Base-by-base conservation (phyloP, 2,329 filamentous ascomycete species). In the Fusarium duplospermum region DNA sequence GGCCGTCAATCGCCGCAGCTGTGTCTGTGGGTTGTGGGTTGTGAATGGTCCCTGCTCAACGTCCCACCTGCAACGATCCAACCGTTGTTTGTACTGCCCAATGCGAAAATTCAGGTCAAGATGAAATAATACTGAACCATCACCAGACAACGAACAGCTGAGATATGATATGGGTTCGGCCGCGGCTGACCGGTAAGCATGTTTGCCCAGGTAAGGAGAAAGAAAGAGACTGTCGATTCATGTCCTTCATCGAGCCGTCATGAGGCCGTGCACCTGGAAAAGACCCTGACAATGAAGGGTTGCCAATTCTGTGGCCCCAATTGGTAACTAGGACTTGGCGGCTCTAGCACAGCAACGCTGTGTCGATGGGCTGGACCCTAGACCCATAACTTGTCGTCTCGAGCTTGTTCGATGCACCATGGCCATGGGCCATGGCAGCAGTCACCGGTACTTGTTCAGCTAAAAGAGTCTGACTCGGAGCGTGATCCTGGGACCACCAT, bases 1-100 rank as follows among this genome's bases (percentile, higher is more conserved):
- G 40, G 45, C 64, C 58, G 58, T 66, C 71, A 64, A 74, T 74
- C 64, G 50, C 59, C 62, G 64, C 71, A 58, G 68, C 64, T 72
- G 54, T 36, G 42, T 54, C 47, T 54, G 47, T 54, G 47, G 29
- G 47, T 54, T 54, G 47, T n/a, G 47, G 47, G 47, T 31, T 54
- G 47, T 54, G 47, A 54, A 59, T 74, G 71, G 68, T 56, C 72
- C 68, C 38, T 73, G 63, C 66, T 64, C 67, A 68, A 42, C 68
- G 29, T 64, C 50, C 59, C 59, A 63, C 57, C 61, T 36, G 35
- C 38, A 60, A 71, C 56, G 24, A 50, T 52, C 50, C 27, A 68
- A 54, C 24, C 58, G 58, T 57, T 33, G 36, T 40, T 52, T 52
- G 62, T 59, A 22, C 36, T 56, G 66, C 63, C 65, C 40, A 38